These are phyloP conservation scores for Globisporangium rhizosaccharum DNA, from an alignment of 352 stramenopile species.

Conservation along the genomic window DNA sequence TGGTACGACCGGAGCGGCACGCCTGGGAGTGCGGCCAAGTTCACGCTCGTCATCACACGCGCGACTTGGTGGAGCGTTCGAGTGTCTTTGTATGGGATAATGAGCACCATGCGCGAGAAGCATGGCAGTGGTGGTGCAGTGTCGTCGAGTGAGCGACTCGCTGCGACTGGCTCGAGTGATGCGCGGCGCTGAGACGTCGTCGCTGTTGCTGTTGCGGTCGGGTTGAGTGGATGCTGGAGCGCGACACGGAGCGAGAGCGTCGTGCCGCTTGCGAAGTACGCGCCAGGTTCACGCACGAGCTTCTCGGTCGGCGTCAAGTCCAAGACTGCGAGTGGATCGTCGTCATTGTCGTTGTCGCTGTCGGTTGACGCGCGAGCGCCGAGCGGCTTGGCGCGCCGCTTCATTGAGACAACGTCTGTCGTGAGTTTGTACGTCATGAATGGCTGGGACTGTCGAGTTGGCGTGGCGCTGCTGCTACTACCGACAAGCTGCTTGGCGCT, in stretches of 20 bases:
- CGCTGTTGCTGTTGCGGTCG: background rate
- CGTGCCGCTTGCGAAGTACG: slow-evolving; percentile 38
- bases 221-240: slow-evolving; percentile 30
- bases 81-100: slow-evolving; percentile 80
- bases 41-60: slow-evolving; percentile 58
- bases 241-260: slow-evolving; percentile 36
- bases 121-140: slow-evolving; percentile 3
- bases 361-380: slow-evolving; percentile 11
- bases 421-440: slow-evolving; percentile 45
- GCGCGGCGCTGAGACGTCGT: background rate
- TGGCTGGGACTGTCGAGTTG: slow-evolving; percentile 11
- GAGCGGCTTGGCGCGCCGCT: slow-evolving; percentile 47
- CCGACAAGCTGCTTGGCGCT: slow-evolving; percentile 18
- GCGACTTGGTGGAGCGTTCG: slow-evolving; percentile 41
- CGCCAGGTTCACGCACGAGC: slow-evolving; percentile 49
- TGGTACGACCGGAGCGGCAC: slow-evolving; percentile 78
- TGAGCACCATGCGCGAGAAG: slow-evolving; percentile 77
- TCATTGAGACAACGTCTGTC: slow-evolving; percentile 42
- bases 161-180: background rate
- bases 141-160: background rate
- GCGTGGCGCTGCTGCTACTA: slow-evolving; percentile 1
- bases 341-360: slow-evolving; percentile 16
- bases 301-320: slow-evolving; percentile 33
- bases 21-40: slow-evolving; percentile 39
- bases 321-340: slow-evolving; percentile 12